Evolutionary conservation across 208 protist genomes (phyloP), one percentile per base, ranked within the genome.

Genomic region (Balamuthia mandrillaris): DNA sequence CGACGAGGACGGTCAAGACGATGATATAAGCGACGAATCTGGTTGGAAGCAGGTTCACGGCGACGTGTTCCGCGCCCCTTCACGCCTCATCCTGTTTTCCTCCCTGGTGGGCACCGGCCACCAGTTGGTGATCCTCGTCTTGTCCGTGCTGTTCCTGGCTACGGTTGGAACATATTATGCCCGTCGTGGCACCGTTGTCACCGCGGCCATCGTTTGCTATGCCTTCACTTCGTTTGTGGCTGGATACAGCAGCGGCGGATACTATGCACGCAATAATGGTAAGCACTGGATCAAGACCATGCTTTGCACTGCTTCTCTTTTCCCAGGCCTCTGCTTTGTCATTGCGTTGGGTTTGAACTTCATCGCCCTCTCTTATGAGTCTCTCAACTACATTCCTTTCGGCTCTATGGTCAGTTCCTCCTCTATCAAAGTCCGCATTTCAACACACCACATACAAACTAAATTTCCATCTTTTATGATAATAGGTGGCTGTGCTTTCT

Each of bases 41-140:
- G 96, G 96, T 7, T 98, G 97, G 97, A 97, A 97, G 77, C 95
- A 96, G 66, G 89, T 98, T 0, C 94, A 96, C 84, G 95, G 91
- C 10, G 97, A 98, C 66, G 96, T 98, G 0, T 97, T 98, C 84
- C 94, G 97, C 21, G 83, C 94, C 2, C 97, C 97, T 2, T 51
- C 77, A 3, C 56, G 92, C 66, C 75, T 93, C 0, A 29, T 84
- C 24, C 45, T 97, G 29, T 93, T 98, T 54, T 95, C 92, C 51
- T 90, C 93, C 2, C 65, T 97, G 6, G 61, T 97, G 7, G 90
- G 90, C 60, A 92, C 81, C 7, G 68, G 68, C 7, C 77, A 83
- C 54, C 44, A 68, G 39, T 9, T 85, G 31, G 52, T 86, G 14
- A 78, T 87, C 29, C 51, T 81, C 6, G 44, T 58, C 35, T 77